Base-by-base conservation (phyloP, 1,284 basidiomycete genomes). In the Ganoderma boninense region DNA sequence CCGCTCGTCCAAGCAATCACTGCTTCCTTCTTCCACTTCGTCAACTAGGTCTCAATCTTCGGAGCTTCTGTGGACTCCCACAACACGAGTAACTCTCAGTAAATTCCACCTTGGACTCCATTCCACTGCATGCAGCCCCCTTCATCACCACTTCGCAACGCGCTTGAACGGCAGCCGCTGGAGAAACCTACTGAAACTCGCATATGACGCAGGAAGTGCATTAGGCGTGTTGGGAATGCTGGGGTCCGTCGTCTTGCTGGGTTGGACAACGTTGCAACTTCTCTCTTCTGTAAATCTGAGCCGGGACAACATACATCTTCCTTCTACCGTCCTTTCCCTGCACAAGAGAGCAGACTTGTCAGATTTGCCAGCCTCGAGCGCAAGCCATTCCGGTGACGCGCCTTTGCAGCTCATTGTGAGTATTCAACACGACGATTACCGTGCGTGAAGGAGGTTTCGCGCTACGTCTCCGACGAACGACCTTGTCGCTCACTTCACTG, bases 201-300 rank as follows among this genome's bases (percentile, higher is more conserved):
- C 87, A 52, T 93, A 93, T 75, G 83, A 87, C 73, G 23, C 84
- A 1, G 91, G 92, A 1, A 82, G 79, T 57, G 61, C 84, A n/a
- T 54, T 85, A 42, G 84, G 85, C 4, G 71, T 85, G 1, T 46
- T 89, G 2, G 91, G 91, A 29, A 88, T 89, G 85, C 20, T 84
- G 0, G 72, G 79, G 8, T 85, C 83, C 0, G 67, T 90, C 32
- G 76, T 72, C 35, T 66, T 88, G 35, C 78, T 91, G 0, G 38
- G 81, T 1, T 82, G 82, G 79, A 84, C 84, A 10, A 66, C 70
- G 6, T 43, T 67, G 2, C 73, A 67, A 13, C 60, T 79, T 59
- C 74, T 42, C 65, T 70, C 14, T 68, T 79, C 29, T 26, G 46
- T 35, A 52, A 11, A 29, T 68, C 56, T 59, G 13, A 65, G 52